Percentiles rank a stretch among this genome's conserved stretches.
These are phyloP conservation scores for Excoecaria agallocha DNA, from an alignment of 345 rosid genomes.

Conservation along the genomic window DNA sequence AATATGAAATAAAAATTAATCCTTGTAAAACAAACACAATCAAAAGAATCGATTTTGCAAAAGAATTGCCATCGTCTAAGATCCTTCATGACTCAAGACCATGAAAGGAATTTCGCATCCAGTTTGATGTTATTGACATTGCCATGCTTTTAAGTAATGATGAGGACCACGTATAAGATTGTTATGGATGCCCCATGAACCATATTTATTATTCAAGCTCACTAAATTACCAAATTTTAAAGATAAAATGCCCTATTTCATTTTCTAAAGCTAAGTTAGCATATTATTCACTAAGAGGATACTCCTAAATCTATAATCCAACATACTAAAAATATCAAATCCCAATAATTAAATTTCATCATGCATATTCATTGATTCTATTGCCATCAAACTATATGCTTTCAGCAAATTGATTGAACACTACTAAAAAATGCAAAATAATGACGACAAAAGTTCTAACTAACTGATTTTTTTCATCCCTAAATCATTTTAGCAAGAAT, in stretches of 20 bases:
- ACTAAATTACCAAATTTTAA: background rate
- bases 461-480: too few relatives aligned
- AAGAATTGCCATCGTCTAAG: background rate
- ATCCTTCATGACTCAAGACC: background rate
- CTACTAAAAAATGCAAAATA: too few relatives aligned
- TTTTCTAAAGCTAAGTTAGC: background rate
- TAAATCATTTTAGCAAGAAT: too few relatives aligned
- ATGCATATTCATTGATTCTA: background rate
- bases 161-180: background rate
- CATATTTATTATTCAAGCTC: background rate
- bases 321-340: background rate
- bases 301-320: background rate
- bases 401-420: background rate
- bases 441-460: too few relatives aligned
- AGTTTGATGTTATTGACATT: too few relatives aligned
- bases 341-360: too few relatives aligned
- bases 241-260: background rate
- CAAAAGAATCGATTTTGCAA: background rate
- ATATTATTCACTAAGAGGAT: background rate
- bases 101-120: background rate
- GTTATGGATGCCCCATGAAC: background rate
- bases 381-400: background rate
- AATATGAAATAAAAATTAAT: background rate
- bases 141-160: background rate
- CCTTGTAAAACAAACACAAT: background rate